Evolutionary conservation across 768 basidiomycete species (phyloP).

Genomic region (Cubamyces lactineus): DNA sequence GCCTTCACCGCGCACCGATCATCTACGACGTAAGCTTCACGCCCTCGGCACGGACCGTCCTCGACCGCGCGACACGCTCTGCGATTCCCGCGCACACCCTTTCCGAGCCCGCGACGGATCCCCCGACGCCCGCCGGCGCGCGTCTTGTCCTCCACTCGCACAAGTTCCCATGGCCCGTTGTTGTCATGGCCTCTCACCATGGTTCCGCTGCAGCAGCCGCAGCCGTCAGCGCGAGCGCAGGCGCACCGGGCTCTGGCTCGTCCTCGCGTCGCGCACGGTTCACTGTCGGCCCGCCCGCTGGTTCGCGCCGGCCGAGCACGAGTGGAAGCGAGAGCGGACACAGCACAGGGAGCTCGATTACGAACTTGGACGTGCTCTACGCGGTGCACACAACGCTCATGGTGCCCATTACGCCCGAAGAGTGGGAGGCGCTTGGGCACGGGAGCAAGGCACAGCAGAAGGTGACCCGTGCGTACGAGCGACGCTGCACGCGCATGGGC

Average conservation of each 20-base stretch:
- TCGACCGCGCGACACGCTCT: constrained; percentile 56
- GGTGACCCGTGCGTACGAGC: constrained; percentile 63
- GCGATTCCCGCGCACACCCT: constrained; percentile 61
- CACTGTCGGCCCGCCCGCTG: constrained; percentile 35
- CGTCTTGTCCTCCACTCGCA: constrained; percentile 56
- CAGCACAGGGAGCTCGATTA: constrained; percentile 38
- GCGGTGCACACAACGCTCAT: constrained; percentile 61
- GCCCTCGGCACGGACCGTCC: constrained; percentile 59
- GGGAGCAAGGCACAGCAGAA: constrained; percentile 60
- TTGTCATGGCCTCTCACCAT: constrained; percentile 43
- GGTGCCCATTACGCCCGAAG: constrained; percentile 59
- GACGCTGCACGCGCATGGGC: constrained; percentile 59
- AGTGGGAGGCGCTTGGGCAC: constrained; percentile 64
- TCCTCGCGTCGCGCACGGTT: constrained; percentile 28
- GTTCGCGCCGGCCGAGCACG: constrained; percentile 26
- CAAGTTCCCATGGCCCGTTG: constrained; percentile 64
- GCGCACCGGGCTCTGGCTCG: constrained; percentile 1
- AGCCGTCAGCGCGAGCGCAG: no score
- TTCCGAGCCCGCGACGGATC: constrained; percentile 66
- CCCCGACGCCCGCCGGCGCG: constrained; percentile 48
- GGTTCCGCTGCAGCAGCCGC: background rate
- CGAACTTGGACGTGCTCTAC: constrained; percentile 66
- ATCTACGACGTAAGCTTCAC: constrained; percentile 60
- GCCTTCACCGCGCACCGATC: constrained; percentile 61
- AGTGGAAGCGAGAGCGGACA: constrained; percentile 18